Conservation (phyloP, 2,329 filamentous ascomycete genomes). For the Bipolaris victoriae region DNA sequence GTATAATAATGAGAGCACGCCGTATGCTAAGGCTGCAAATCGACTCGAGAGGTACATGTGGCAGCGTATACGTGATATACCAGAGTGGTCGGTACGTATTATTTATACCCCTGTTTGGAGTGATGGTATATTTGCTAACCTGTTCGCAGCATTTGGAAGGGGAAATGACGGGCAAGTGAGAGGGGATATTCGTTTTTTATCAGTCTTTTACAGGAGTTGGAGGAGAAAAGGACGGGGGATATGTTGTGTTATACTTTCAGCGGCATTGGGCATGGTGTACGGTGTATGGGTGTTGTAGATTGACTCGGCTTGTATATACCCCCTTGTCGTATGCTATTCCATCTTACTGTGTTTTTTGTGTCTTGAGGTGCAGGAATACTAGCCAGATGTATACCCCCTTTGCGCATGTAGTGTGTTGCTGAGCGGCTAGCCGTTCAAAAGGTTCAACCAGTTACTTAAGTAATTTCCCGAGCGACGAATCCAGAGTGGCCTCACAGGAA, state of each 20-base stretch:
- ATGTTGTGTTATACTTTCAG: slow-evolving; percentile 10
- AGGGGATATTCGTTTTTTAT: neutral
- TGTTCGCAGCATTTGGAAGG: slow-evolving; percentile 36
- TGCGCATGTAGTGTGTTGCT: neutral
- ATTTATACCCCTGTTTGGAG: neutral
- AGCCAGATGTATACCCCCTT: neutral
- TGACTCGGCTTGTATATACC: slow-evolving; percentile 13
- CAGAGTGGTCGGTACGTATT: slow-evolving; percentile 71
- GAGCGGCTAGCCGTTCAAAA: too few relatives aligned
- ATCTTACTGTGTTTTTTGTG: neutral
- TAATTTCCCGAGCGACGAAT: too few relatives aligned
- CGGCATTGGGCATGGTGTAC: slow-evolving; percentile 26
- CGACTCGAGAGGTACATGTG: slow-evolving; percentile 96
- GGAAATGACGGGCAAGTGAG: slow-evolving; percentile 39
- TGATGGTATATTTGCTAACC: slow-evolving; percentile 5
- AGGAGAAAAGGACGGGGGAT: too few relatives aligned
- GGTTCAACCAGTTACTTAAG: too few relatives aligned
- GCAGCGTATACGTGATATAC: slow-evolving; percentile 87
- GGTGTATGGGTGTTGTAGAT: slow-evolving; percentile 7
- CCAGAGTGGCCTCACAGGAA: too few relatives aligned
- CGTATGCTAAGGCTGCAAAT: slow-evolving; percentile 93
- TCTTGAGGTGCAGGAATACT: neutral
- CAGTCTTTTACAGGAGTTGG: neutral
- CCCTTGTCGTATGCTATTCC: slow-evolving; percentile 7
- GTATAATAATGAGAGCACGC: slow-evolving; percentile 95